Evolutionary conservation across 768 basidiomycete species (phyloP), one percentile per base, ranked within the genome.

Genomic region (Leccinum incarnatum): DNA sequence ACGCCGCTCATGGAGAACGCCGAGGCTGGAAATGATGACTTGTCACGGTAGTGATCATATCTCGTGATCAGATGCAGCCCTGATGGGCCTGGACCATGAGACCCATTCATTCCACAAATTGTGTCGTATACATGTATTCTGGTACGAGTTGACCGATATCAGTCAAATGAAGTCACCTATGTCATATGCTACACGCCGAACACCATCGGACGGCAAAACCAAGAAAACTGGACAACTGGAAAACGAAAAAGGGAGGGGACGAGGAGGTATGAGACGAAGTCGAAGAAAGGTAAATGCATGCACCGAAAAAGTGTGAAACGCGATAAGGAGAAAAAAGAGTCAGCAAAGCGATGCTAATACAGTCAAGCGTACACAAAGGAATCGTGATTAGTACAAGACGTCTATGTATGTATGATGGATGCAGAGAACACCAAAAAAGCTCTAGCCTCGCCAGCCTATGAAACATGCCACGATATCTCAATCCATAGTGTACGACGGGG

Each of bases 301-400:
- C 42, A 45, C 42, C 11, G 42, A 45, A 45, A 19, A 45, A 45
- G 10, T n/a, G 40, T 42, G 3, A 45, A 45, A 45, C 40, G n/a
- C 40, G 6, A 23, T 23, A 29, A 30, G 51, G 29, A 4, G 42
- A 5, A n/a, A 4, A n/a, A 12, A 53, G 17, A 4, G 46, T 25
- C 37, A 60, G 48, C n/a, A 40, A 45, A 32, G 17, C 40, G n/a
- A 42, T 42, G 40, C 40, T n/a, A 2, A 45, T 42, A n/a, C 40
- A 42, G n/a, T 42, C 40, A 42, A 42, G n/a, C 4, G 40, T 42
- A 42, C 40, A 42, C 37, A 40, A 40, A 9, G 37, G 37, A 40
- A 40, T n/a, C 37, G 17, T 40, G 1, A 60, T 53, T 60, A 62
- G 54, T 54, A 66, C 64, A 66, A 27, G 17, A 19, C 37, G n/a